Conservation (phyloP, 805 yeast species). For the Lachancea cidri region DNA sequence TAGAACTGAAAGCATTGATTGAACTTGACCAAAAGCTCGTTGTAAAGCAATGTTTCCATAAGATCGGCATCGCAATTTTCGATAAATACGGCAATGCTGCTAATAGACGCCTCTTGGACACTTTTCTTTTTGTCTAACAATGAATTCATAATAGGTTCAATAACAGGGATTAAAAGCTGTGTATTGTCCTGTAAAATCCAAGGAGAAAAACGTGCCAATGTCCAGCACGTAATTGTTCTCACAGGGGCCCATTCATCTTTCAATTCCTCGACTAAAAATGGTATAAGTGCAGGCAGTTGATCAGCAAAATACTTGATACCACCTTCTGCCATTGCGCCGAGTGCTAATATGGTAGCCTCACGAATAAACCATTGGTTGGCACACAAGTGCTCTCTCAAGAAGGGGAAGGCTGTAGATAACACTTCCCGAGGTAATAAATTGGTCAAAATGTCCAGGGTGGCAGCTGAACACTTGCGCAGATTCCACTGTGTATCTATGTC, state of each 20-base stretch:
- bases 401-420: constrained; percentile 63
- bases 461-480: constrained; percentile 89
- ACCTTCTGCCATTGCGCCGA: constrained; percentile 93
- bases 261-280: constrained; percentile 76
- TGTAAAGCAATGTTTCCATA: constrained; percentile 54
- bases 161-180: constrained; percentile 66
- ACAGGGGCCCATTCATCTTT: constrained; percentile 76
- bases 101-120: constrained; percentile 94
- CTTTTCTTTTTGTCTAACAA: constrained; percentile 79
- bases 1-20: constrained; percentile 69
- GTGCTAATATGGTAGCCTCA: constrained; percentile 89
- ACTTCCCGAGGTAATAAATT: constrained; percentile 62
- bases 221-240: constrained; percentile 94
- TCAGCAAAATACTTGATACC: constrained; percentile 66
- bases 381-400: constrained; percentile 63
- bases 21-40: constrained; percentile 64
- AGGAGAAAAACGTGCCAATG: constrained; percentile 73
- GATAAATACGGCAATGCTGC: constrained; percentile 77
- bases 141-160: constrained; percentile 69
- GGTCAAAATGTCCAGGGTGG: constrained; percentile 81
- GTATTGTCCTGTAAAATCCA: constrained; percentile 79
- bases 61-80: constrained; percentile 65
- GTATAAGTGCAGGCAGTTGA: constrained; percentile 75
- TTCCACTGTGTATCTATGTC: constrained; percentile 78
- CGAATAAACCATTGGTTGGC: constrained; percentile 81